Percentiles rank a stretch among this genome's conserved stretches.
phyloP scores from a whole-genome alignment of 345 rosid species.

The Trapa bicornis region DNA sequence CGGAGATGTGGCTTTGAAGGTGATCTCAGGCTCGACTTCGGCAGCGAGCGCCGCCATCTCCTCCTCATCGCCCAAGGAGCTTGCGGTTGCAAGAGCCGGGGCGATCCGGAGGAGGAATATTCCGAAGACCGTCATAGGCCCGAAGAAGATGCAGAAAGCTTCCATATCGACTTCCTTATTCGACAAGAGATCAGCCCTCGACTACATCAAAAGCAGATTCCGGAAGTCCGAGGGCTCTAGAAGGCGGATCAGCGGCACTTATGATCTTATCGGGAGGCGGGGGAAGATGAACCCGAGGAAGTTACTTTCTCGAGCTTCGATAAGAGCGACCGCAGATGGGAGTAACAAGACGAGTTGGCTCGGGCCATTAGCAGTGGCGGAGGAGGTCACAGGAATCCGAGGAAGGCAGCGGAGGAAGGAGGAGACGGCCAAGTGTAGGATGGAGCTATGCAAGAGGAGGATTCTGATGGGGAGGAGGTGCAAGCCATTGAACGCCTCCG shows the following conservation, averaged over 20 bases:
- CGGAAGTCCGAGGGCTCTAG: neutral
- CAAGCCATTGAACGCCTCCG: constrained; percentile 34
- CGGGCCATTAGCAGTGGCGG: neutral
- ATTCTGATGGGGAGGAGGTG: constrained; percentile 59
- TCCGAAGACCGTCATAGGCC: neutral
- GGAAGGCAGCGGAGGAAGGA: neutral
- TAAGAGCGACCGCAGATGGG: neutral
- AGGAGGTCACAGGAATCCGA: neutral
- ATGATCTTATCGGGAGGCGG: neutral
- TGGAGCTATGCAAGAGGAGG: constrained; percentile 60
- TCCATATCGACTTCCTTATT: neutral
- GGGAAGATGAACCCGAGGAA: neutral
- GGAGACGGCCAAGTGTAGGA: neutral
- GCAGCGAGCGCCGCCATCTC: neutral
- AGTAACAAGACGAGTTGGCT: neutral
- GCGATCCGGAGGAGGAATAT: neutral
- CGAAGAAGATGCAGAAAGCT: neutral
- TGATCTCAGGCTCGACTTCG: neutral
- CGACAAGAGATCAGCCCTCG: neutral
- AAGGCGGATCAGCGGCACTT: neutral
- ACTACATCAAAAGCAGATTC: neutral
- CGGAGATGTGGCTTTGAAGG: neutral
- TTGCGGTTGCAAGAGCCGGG: neutral
- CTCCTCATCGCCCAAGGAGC: neutral
- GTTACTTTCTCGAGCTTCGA: neutral